These are phyloP conservation scores for Nannochloris sp. DNA, from an alignment of 139 green algal genomes.

Conservation along the genomic window DNA sequence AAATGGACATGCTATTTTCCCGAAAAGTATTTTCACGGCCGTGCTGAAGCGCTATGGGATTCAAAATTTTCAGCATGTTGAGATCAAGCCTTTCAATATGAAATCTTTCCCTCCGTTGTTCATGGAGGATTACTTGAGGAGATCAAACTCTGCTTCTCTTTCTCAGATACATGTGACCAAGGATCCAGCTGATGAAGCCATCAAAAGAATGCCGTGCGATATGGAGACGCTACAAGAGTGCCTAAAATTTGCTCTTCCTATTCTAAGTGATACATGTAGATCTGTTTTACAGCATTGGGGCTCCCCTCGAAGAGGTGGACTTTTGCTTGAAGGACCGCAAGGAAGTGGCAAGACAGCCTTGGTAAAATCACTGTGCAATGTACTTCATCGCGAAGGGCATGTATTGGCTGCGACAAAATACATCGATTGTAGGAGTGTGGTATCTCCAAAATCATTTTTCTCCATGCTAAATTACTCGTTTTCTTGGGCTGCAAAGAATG, in stretches of 20 bases:
- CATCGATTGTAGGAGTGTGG: constrained; percentile 1
- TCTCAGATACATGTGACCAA: too few species aligned
- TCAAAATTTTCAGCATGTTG: background rate
- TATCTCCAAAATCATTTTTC: background rate
- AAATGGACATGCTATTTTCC: background rate
- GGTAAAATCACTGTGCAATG: constrained; percentile 1
- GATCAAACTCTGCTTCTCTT: background rate
- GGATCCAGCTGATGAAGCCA: background rate
- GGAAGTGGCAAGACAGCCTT: constrained; percentile 51
- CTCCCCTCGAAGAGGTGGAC: constrained; percentile 26
- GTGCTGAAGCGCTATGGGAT: background rate
- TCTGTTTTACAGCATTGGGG: constrained; percentile 26
- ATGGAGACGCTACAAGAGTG: background rate
- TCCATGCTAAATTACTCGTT: constrained; percentile 1
- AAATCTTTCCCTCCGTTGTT: background rate
- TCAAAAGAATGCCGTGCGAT: background rate
- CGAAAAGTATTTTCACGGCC: background rate
- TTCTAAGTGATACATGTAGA: constrained; percentile 17
- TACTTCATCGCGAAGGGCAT: background rate
- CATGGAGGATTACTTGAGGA: background rate
- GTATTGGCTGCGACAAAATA: background rate
- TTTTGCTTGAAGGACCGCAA: constrained; percentile 40
- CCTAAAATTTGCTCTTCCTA: constrained; percentile 14
- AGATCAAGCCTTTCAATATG: background rate
- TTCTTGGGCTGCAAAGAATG: constrained; percentile 36